Conservation (phyloP, 306 rosid genomes). For the Citrullus amarus region DNA sequence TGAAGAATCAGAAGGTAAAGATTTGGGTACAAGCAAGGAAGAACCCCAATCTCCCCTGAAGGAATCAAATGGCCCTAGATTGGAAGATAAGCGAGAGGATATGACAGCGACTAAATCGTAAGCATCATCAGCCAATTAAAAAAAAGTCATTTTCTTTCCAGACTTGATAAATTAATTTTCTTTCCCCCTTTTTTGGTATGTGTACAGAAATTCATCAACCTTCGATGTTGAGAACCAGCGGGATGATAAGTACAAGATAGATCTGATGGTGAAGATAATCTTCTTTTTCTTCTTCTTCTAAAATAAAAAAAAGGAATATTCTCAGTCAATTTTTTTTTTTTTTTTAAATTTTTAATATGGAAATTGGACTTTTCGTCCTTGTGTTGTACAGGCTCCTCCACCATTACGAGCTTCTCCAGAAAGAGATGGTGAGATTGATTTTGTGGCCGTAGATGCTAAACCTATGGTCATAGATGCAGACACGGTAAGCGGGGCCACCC, state of each 20-base stretch:
- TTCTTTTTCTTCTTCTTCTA: background rate
- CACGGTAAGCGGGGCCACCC: conserved; percentile 53
- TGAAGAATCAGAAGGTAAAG: conserved; percentile 44
- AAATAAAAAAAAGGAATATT: background rate
- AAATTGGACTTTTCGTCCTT: background rate
- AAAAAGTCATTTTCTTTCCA: background rate
- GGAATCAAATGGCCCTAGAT: conserved; percentile 39
- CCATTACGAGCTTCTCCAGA: conserved; percentile 74
- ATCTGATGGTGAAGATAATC: conserved; percentile 68
- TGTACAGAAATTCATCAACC: conserved; percentile 34
- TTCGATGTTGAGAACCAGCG: conserved; percentile 38
- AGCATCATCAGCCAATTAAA: conserved; percentile 17
- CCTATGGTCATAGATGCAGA: conserved; percentile 40
- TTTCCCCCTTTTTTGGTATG: conserved; percentile 9
- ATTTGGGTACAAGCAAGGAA: conserved; percentile 33
- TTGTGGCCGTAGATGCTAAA: conserved; percentile 40
- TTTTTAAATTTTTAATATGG: background rate
- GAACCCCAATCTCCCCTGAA: conserved; percentile 65
- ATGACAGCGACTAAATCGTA: conserved; percentile 66
- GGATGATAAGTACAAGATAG: conserved; percentile 80
- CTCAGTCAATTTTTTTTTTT: background rate
- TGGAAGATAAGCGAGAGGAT: conserved; percentile 49
- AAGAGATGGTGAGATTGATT: conserved; percentile 45
- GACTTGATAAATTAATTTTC: conserved; percentile 1
- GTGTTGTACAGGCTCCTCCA: conserved; percentile 60